Conservation (phyloP, 2,329 filamentous ascomycete genomes). For the Paecilomyces sp. region DNA sequence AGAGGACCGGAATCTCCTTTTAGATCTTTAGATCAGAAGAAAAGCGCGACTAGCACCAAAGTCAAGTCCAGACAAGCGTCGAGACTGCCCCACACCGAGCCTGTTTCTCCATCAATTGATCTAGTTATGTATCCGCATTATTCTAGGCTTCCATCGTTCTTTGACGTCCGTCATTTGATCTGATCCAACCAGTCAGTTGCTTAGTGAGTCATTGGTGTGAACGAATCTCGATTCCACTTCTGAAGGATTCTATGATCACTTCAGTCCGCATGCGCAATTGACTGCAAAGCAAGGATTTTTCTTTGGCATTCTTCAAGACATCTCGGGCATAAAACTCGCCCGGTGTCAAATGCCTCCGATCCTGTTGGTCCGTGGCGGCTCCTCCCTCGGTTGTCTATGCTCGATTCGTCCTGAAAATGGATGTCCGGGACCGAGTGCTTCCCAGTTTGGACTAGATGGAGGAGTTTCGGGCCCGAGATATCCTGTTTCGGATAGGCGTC, state of each 20-base stretch:
- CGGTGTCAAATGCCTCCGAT: not conserved
- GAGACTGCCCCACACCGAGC: not conserved
- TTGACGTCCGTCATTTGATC: not conserved
- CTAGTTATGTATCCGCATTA: not conserved
- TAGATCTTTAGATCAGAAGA: not conserved
- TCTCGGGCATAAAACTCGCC: not conserved
- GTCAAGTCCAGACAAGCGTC: not conserved
- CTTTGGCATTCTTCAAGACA: too few species aligned
- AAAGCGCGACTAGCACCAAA: not conserved
- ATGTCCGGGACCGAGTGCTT: not conserved
- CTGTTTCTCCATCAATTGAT: not conserved
- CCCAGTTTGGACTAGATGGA: not conserved
- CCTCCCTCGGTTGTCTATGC: not conserved
- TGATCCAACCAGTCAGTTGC: too few species aligned
- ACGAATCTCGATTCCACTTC: too few species aligned
- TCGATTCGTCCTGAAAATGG: not conserved
- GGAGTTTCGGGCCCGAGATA: not conserved
- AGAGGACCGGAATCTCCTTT: not conserved
- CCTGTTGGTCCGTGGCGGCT: not conserved
- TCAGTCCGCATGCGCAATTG: too few species aligned
- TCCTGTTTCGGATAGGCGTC: not conserved
- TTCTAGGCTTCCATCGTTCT: not conserved
- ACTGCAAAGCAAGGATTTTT: too few species aligned
- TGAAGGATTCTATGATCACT: too few species aligned
- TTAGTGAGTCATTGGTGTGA: too few species aligned